These are phyloP conservation scores for Silene uniflora DNA, from an alignment of 148 eudicot species.

Conservation along the genomic window DNA sequence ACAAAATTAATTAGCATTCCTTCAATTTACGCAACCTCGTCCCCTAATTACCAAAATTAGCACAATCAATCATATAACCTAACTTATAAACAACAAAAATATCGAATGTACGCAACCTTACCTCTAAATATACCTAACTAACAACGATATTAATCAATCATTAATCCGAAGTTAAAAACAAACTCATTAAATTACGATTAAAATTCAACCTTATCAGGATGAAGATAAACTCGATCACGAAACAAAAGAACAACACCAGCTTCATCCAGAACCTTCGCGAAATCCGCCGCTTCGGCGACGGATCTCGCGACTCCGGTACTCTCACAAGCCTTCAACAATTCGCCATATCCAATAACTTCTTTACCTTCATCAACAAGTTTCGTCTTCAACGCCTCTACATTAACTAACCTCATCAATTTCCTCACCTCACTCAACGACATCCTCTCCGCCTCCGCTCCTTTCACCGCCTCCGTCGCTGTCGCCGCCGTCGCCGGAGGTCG, in stretches of 20 bases:
- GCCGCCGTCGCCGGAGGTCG: not conserved
- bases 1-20: no score
- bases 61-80: not conserved
- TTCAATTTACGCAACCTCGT: not conserved
- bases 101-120: not conserved
- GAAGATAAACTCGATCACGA: constrained; percentile 78
- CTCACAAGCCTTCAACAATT: constrained; percentile 61
- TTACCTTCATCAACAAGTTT: constrained; percentile 60
- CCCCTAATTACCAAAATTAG: not conserved
- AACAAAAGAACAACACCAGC: constrained; percentile 85
- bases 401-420: constrained; percentile 74
- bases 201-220: constrained; percentile 66
- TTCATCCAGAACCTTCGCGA: constrained; percentile 67
- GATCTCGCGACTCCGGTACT: constrained; percentile 66
- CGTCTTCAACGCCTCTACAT: constrained; percentile 67
- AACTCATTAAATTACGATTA: no score
- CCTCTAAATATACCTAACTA: not conserved
- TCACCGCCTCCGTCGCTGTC: not conserved
- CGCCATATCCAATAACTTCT: constrained; percentile 64
- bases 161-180: no score
- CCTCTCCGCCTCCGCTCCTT: constrained; percentile 11
- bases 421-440: constrained; percentile 59
- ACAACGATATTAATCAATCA: not conserved
- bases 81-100: not conserved
- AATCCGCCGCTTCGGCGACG: constrained; percentile 52